Percentiles rank a stretch among this genome's conserved stretches.
Evolutionary conservation across 345 rosid species (phyloP).

Genomic region (Sonneratia alba): DNA sequence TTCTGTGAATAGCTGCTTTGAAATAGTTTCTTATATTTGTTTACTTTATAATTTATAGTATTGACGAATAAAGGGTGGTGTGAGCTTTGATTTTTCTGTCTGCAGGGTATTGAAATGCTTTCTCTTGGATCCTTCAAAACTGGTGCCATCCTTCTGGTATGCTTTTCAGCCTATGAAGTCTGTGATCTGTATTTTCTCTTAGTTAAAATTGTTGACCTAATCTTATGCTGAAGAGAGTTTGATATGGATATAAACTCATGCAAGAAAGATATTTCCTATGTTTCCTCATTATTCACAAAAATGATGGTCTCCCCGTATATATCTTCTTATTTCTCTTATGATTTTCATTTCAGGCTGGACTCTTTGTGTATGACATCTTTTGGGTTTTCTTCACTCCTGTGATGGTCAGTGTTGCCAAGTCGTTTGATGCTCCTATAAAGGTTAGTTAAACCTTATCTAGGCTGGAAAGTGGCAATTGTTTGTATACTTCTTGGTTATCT

Average conservation of each 20-base stretch:
- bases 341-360: conserved; percentile 53
- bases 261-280: not conserved
- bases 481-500: not conserved
- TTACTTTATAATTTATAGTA: not conserved
- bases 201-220: not conserved
- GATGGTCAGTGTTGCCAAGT: conserved; percentile 98
- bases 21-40: not conserved
- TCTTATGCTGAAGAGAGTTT: not conserved
- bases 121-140: conserved; percentile 96
- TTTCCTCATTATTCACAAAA: not conserved
- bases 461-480: not conserved
- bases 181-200: not conserved
- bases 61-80: not conserved
- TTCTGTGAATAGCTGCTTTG: not conserved
- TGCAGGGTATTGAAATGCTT: conserved; percentile 98
- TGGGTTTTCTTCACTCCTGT: conserved; percentile 99
- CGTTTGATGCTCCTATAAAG: conserved; percentile 99
- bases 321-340: not conserved
- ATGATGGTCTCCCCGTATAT: not conserved
- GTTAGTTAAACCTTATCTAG: conserved; percentile 15
- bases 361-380: conserved; percentile 91
- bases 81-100: not conserved
- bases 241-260: not conserved
- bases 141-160: conserved; percentile 79
- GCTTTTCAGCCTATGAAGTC: not conserved